Base-by-base conservation (phyloP, 176 grass and related monocot species). In the Sorghum bicolor region DNA sequence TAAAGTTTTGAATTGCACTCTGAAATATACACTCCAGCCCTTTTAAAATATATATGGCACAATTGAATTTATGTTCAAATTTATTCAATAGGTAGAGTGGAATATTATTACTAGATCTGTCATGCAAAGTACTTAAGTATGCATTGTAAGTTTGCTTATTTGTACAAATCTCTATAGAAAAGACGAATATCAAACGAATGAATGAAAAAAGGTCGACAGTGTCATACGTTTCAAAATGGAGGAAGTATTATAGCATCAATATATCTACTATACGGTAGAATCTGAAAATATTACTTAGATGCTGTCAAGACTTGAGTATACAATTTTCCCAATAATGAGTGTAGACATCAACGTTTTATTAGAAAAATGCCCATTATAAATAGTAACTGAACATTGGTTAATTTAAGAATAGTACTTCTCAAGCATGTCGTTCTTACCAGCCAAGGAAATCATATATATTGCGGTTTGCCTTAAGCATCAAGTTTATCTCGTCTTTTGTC, bases 391-490 rank as follows among this genome's bases (percentile, higher is more conserved):
- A 41, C 22, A 45, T 22, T 45, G 25, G 2, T 48, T n/a, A 47
- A 32, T 66, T 53, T 53, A 57, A 57, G 52, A 57, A 24, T 31
- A 65, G 33, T 40, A 70, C 36, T 70, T 25, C 33, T 80, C 53
- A 29, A 11, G 5, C 14, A 37, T 19, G 38, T 60, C n/a, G 55
- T 60, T 25, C 78, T 89, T 92, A 61, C 92, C 82, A 80, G 55
- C 92, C 92, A 33, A 88, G 6, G 63, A 88, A 83, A 61, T 86
- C 92, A 43, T 39, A 72, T 70, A 88, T 75, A 68, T 94, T 86
- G 20, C 83, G 83, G 41, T 94, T 94, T 60, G 64, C 80, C 86
- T 86, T 72, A 26, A 91, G 75, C 89, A 94, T 94, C 15, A 53
- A 32, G 10, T 8, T 52, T 24, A 94, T 22, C 70, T 91, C 89